These are phyloP conservation scores for Osmanthus fragrans DNA, from an alignment of 257 asterid species.

Conservation along the genomic window DNA sequence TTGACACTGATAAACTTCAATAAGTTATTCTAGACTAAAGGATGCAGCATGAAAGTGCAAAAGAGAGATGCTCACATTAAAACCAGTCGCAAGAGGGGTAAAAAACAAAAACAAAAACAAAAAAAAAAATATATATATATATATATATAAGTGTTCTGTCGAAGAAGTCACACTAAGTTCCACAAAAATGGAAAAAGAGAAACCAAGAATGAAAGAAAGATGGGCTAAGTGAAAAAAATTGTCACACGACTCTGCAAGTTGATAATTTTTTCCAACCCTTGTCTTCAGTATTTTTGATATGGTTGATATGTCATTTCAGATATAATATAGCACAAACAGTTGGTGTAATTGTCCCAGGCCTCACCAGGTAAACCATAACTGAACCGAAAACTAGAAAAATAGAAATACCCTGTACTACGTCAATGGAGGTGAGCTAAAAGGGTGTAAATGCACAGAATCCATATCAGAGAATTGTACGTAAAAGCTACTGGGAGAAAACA, in stretches of 20 bases:
- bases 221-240: neutral
- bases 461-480: constrained; percentile 25
- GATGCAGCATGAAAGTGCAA: constrained; percentile 10
- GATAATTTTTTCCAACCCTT: neutral
- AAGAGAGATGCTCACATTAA: neutral
- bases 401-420: constrained; percentile 22
- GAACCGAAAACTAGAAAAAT: constrained; percentile 25
- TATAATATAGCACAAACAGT: constrained; percentile 28
- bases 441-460: constrained; percentile 14
- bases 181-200: neutral
- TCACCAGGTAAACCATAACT: constrained; percentile 41
- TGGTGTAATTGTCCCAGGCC: constrained; percentile 29
- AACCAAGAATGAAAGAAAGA: neutral
- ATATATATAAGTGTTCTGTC: neutral
- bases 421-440: neutral
- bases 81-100: neutral
- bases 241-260: constrained; percentile 18
- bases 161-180: constrained; percentile 24
- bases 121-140: too few species aligned
- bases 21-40: constrained; percentile 1
- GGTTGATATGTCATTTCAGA: constrained; percentile 32
- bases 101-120: neutral
- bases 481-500: constrained; percentile 14
- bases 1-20: neutral
- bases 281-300: constrained; percentile 18